Evolutionary conservation across 371 early-diverging fungal species (phyloP), one percentile per base, ranked within the genome.

Genomic region (Mucor piriformis): DNA sequence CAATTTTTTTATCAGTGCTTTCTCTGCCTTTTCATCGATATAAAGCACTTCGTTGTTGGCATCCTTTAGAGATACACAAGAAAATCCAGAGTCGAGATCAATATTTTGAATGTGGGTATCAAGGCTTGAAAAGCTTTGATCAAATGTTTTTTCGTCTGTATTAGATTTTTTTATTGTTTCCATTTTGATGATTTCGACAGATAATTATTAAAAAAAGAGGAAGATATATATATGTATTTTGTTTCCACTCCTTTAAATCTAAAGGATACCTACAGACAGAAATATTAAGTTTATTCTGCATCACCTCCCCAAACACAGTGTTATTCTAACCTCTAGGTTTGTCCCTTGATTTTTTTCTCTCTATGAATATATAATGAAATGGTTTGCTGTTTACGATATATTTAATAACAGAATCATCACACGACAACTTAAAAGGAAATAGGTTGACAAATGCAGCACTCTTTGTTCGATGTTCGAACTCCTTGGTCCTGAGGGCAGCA

Each of bases 1-100:
- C 11, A 79, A 27, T n/a, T 34, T 61, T 42, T 66, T 59, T 10
- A 76, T 54, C 6, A 79, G 33, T 32, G 57, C 57, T 32, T 70
- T 70, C 52, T 74, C 66, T 47, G 67, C 54, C 23, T 37, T 33
- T 57, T 61, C 6, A 32, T 38, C 27, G 13, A 35, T 40, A 15
- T 43, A 16, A 15, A 29, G 21, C 5, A 21, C 12, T 20, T 18
- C 42, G 43, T 24, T 6, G 23, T 35, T 25, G 12, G 11, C 18
- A 5, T 43, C 25, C 15, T 27, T 29, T 16, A 44, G 33, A 4
- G 54, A 44, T 12, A 54, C 54, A 15, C n/a, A n/a, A n/a, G 42
- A 54, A n/a, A 54, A 54, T 10, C 54, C 54, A 40, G 54, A 54
- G 18, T 54, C 54, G 6, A 54, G 16, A 11, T 52, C 52, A 13